Evolutionary conservation across 2,329 filamentous ascomycete species (phyloP).

Genomic region (Fusarium sp.): DNA sequence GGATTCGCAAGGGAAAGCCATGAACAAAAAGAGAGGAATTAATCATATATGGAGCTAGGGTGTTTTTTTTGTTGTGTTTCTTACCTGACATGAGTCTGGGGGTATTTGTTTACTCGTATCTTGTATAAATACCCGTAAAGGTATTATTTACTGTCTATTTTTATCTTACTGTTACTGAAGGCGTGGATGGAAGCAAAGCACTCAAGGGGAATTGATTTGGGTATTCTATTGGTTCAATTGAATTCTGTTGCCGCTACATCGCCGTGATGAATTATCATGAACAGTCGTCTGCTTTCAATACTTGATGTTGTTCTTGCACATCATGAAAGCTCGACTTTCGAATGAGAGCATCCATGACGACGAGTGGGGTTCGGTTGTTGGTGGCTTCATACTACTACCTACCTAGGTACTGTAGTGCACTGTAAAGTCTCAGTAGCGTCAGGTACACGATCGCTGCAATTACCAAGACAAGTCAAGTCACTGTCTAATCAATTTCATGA

Average conservation of each 20-base stretch:
- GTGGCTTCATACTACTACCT: not conserved
- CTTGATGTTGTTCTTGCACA: not conserved
- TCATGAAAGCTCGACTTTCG: not conserved
- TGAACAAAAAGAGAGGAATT: constrained; percentile 6
- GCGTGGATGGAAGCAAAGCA: constrained; percentile 13
- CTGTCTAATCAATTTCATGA: not conserved
- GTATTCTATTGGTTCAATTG: constrained; percentile 1
- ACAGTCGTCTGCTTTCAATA: not conserved
- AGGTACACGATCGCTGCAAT: not conserved
- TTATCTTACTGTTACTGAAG: constrained; percentile 18
- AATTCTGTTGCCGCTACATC: fast-evolving
- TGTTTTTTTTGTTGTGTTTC: constrained; percentile 29
- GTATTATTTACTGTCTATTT: constrained; percentile 16
- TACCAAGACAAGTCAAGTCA: not conserved
- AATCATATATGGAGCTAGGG: constrained; percentile 41
- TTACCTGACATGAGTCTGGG: constrained; percentile 13
- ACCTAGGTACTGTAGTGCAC: not conserved
- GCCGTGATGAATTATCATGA: not conserved
- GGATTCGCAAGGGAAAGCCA: constrained; percentile 22
- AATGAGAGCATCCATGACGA: not conserved
- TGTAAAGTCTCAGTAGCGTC: not conserved
- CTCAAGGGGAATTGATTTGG: constrained; percentile 23
- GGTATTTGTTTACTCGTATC: constrained; percentile 14
- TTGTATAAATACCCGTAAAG: constrained; percentile 38
- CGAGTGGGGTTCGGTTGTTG: not conserved